Percentiles rank a stretch among this genome's conserved stretches.
These are phyloP conservation scores for Gastrolobium villosum DNA, from an alignment of 306 rosid species.

Conservation along the genomic window DNA sequence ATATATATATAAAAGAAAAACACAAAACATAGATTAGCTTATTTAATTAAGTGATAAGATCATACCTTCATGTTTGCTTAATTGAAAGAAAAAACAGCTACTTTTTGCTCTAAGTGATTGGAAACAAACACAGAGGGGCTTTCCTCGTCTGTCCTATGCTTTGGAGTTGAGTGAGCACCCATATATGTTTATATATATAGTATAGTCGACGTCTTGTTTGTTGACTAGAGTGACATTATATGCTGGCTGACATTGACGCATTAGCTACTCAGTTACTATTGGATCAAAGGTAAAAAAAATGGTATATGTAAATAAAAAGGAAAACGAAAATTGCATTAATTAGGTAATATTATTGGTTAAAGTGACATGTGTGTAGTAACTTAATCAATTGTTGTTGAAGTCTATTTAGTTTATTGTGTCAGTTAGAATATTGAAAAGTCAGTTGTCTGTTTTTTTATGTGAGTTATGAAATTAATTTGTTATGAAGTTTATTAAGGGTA, in stretches of 20 bases:
- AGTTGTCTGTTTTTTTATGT: too few species aligned
- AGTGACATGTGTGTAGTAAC: too few species aligned
- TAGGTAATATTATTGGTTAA: too few species aligned
- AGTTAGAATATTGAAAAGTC: too few species aligned
- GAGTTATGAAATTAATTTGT: too few species aligned
- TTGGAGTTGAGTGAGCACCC: slow-evolving; percentile 15
- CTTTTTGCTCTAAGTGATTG: not conserved
- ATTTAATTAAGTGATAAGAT: not conserved
- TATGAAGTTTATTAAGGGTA: too few species aligned
- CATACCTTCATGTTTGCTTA: slow-evolving; percentile 47
- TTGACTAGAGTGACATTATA: not conserved
- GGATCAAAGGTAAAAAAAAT: too few species aligned
- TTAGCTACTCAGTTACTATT: not conserved
- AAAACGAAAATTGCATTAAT: too few species aligned
- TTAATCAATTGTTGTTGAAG: too few species aligned
- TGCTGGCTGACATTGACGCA: not conserved
- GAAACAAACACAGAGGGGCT: slow-evolving; percentile 22
- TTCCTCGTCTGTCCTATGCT: slow-evolving; percentile 19
- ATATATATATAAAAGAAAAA: not conserved
- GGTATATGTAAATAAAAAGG: too few species aligned
- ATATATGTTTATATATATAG: not conserved
- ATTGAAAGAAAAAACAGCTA: not conserved
- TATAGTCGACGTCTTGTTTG: not conserved
- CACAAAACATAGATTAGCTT: not conserved
- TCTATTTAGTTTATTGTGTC: too few species aligned